Conservation (phyloP, 306 rosid species). For the Dryas alaskensis region DNA sequence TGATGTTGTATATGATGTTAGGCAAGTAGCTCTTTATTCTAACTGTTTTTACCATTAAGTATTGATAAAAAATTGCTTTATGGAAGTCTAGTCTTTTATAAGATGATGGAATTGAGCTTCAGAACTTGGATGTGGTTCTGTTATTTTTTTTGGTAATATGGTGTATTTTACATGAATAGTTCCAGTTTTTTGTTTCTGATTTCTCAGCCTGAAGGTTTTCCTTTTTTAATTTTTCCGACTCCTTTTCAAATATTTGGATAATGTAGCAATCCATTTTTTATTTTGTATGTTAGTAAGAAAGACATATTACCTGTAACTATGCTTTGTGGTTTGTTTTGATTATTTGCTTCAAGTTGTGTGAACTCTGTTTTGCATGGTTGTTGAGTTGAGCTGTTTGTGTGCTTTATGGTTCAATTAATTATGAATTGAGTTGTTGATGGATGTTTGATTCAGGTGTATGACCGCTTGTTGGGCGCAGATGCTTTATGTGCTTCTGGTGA, state of each 20-base stretch:
- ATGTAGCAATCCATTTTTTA: not conserved
- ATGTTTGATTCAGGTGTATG: slow-evolving; percentile 92
- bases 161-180: not conserved
- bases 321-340: not conserved
- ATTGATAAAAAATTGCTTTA: too few species aligned
- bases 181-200: not conserved
- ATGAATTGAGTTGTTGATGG: slow-evolving; percentile 79
- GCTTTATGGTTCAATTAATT: slow-evolving; percentile 37
- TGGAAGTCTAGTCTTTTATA: not conserved
- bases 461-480: slow-evolving; percentile 89
- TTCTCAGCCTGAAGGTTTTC: not conserved
- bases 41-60: not conserved
- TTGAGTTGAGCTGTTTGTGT: slow-evolving; percentile 25
- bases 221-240: not conserved
- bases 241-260: not conserved
- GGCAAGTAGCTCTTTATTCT: not conserved
- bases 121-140: not conserved
- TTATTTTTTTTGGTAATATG: not conserved
- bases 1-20: not conserved
- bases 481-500: slow-evolving; percentile 98
- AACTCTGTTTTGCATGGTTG: slow-evolving; percentile 36
- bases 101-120: not conserved
- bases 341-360: not conserved
- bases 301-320: not conserved
- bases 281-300: not conserved